Evolutionary conservation across 2,329 filamentous ascomycete genomes (phyloP).

Genomic region (Aplosporella prunicola): DNA sequence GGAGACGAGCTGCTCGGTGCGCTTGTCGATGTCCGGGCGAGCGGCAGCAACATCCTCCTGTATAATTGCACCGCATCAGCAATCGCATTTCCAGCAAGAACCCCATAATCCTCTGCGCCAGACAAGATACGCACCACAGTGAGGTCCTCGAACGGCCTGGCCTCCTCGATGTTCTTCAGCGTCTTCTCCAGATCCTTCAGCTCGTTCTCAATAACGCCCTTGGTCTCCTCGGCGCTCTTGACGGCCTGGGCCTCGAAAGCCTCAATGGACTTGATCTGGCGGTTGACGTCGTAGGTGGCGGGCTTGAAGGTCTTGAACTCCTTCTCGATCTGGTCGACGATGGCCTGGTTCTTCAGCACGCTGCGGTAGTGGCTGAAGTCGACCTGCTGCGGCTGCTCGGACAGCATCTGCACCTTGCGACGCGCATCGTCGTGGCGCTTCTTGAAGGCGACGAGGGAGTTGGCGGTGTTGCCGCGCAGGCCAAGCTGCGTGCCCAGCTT

Average conservation of each 20-base stretch:
- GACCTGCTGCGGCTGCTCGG: slow-evolving; percentile 74
- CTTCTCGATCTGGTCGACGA: slow-evolving; percentile 96
- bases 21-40: slow-evolving; percentile 94
- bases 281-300: slow-evolving; percentile 78
- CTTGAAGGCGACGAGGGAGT: slow-evolving; percentile 93
- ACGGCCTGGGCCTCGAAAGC: slow-evolving; percentile 95
- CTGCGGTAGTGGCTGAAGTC: slow-evolving; percentile 92
- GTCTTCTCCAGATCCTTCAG: slow-evolving; percentile 90
- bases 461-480: slow-evolving; percentile 87
- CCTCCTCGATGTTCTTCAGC: slow-evolving; percentile 92
- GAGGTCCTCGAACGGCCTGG: slow-evolving; percentile 90
- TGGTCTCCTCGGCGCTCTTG: slow-evolving; percentile 94
- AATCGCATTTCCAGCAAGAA: slow-evolving; percentile 7
- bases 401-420: slow-evolving; percentile 79
- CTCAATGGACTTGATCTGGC: slow-evolving; percentile 97
- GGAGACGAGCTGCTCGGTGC: slow-evolving; percentile 86
- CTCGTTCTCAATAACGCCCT: slow-evolving; percentile 91
- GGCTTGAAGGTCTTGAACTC: slow-evolving; percentile 89
- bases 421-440: slow-evolving; percentile 98
- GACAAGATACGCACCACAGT: slow-evolving; percentile 69
- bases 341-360: slow-evolving; percentile 87
- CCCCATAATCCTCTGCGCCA: background rate
- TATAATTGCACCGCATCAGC: slow-evolving; percentile 15
- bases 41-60: slow-evolving; percentile 92
- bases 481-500: slow-evolving; percentile 90